A percentile compares a stretch with the other conserved stretches of the same genome.
Evolutionary conservation across 2,329 filamentous ascomycete genomes (phyloP).

Genomic region (Macrophomina pseudophaseolina): DNA sequence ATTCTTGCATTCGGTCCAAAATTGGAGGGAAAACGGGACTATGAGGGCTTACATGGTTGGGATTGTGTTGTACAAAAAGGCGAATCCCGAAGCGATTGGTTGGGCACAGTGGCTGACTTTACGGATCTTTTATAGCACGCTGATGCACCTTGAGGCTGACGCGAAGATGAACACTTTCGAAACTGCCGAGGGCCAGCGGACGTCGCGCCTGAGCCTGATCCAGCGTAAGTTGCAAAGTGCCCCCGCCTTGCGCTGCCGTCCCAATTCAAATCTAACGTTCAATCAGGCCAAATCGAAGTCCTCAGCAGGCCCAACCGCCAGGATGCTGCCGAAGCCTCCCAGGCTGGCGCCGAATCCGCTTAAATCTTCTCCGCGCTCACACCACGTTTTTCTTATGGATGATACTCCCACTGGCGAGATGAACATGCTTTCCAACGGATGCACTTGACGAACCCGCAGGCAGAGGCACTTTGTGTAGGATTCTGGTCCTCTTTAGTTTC

Average conservation of each 20-base stretch:
- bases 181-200: slow-evolving; percentile 72
- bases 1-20: not conserved
- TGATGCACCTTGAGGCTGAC: slow-evolving; percentile 85
- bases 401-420: not conserved
- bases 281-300: slow-evolving; percentile 54
- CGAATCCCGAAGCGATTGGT: not conserved
- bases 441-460: not conserved
- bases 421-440: not conserved
- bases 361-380: not conserved
- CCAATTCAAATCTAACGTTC: not conserved
- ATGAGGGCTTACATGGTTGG: not conserved
- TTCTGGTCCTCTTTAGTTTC: not conserved
- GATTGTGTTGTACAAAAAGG: not conserved
- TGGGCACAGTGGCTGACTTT: not conserved
- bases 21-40: not conserved
- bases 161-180: slow-evolving; percentile 70
- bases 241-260: not conserved
- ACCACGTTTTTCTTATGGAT: not conserved
- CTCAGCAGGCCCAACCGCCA: slow-evolving; percentile 46
- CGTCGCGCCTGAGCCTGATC: slow-evolving; percentile 69
- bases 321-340: not conserved
- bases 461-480: not conserved
- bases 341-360: not conserved
- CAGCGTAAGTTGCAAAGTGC: slow-evolving; percentile 70
- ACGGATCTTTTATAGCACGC: slow-evolving; percentile 59